Percentiles rank a stretch among this genome's conserved stretches.
phyloP scores from a whole-genome alignment of 2,329 filamentous ascomycete genomes.

The Fusarium miscanthi region DNA sequence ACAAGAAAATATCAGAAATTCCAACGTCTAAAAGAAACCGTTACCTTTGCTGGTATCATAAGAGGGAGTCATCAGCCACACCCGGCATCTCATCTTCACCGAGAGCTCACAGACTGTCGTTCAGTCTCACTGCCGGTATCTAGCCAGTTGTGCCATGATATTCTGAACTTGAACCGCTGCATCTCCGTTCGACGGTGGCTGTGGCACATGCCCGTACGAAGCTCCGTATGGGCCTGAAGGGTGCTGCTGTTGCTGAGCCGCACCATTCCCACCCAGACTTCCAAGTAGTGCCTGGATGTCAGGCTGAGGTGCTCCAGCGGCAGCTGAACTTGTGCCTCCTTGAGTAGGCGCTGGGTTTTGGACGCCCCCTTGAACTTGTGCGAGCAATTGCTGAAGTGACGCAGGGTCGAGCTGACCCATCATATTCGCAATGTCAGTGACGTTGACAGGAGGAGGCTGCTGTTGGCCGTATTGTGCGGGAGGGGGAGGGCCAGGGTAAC shows the following conservation, averaged over 20 bases:
- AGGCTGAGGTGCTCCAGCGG: slow-evolving; percentile 48
- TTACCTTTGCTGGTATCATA: slow-evolving; percentile 32
- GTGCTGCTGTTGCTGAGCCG: slow-evolving; percentile 31
- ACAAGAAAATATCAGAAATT: slow-evolving; percentile 10
- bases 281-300: slow-evolving; percentile 61
- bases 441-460: slow-evolving; percentile 42
- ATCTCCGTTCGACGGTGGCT: slow-evolving; percentile 47
- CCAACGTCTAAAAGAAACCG: slow-evolving; percentile 23
- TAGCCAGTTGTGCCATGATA: slow-evolving; percentile 78
- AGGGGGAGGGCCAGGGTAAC: slow-evolving; percentile 43
- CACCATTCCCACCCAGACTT: slow-evolving; percentile 50
- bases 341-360: slow-evolving; percentile 29
- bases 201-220: slow-evolving; percentile 49
- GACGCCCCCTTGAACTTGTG: slow-evolving; percentile 60
- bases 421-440: slow-evolving; percentile 69
- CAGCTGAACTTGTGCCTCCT: slow-evolving; percentile 34
- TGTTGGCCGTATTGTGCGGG: slow-evolving; percentile 50
- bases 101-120: not conserved
- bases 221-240: slow-evolving; percentile 42
- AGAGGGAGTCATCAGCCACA: slow-evolving; percentile 17
- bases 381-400: slow-evolving; percentile 76
- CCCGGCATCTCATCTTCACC: not conserved
- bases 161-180: slow-evolving; percentile 71
- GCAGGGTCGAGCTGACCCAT: slow-evolving; percentile 76
- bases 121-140: slow-evolving; percentile 64